Evolutionary conservation across 1,284 basidiomycete species (phyloP).

Genomic region (Athelia sp.): DNA sequence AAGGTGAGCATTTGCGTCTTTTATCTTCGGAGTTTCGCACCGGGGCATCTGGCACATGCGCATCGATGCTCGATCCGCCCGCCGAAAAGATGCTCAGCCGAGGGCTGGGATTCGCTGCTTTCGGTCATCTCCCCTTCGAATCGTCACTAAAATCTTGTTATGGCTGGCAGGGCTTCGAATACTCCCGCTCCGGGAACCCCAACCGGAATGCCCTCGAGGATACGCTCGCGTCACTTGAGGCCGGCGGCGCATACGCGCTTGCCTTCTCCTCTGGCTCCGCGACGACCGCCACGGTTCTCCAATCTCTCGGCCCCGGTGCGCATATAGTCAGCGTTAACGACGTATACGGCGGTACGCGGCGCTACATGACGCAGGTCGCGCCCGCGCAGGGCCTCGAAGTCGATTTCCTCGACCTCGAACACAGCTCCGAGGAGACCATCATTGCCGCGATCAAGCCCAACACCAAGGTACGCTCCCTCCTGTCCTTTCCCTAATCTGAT

Average conservation of each 20-base stretch:
- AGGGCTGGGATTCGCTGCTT: too few relatives aligned
- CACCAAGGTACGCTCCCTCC: conserved; percentile 62
- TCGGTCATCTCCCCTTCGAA: too few relatives aligned
- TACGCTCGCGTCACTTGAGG: conserved; percentile 71
- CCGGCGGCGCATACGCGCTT: conserved; percentile 67
- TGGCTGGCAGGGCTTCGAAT: conserved; percentile 88
- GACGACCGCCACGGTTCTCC: conserved; percentile 81
- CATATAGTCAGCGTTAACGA: conserved; percentile 89
- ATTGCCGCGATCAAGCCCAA: conserved; percentile 64
- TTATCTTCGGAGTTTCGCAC: background rate
- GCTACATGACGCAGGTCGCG: conserved; percentile 82
- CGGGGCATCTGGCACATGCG: too few relatives aligned
- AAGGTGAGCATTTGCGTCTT: conserved; percentile 43
- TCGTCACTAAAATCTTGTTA: too few relatives aligned
- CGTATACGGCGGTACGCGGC: conserved; percentile 90
- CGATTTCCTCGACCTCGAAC: conserved; percentile 84
- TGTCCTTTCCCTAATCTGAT: background rate
- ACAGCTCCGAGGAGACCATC: conserved; percentile 60
- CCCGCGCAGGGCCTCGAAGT: conserved; percentile 71
- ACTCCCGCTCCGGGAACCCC: conserved; percentile 88
- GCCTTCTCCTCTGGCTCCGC: conserved; percentile 87
- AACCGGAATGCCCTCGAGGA: conserved; percentile 79
- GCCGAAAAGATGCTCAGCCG: too few relatives aligned
- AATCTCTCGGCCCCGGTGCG: conserved; percentile 67
- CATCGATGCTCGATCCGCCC: too few relatives aligned